Conservation (phyloP, 345 rosid genomes). For the Populus simonii region DNA sequence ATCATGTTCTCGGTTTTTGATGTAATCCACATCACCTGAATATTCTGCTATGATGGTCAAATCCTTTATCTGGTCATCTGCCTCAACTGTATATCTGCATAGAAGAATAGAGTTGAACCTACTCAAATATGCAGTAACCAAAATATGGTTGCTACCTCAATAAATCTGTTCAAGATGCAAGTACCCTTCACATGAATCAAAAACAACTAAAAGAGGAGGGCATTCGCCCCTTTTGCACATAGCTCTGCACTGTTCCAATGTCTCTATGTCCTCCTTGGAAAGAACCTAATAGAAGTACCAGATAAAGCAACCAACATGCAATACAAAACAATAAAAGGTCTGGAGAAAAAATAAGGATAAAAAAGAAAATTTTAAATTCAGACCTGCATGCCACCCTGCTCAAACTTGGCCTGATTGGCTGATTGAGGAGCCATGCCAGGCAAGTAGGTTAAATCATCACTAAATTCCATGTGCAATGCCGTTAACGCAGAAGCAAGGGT, state of each 20-base stretch:
- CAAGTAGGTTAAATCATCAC: conserved; percentile 58
- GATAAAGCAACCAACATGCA: background rate
- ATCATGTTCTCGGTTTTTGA: conserved; percentile 67
- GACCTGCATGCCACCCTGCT: conserved; percentile 94
- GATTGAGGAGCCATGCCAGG: conserved; percentile 71
- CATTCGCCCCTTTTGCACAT: conserved; percentile 77
- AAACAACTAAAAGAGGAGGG: conserved; percentile 80
- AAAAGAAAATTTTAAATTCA: background rate
- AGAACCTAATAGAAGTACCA: conserved; percentile 44
- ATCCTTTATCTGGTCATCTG: conserved; percentile 79
- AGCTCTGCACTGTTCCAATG: conserved; percentile 60
- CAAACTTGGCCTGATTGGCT: conserved; percentile 69
- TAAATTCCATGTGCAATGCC: conserved; percentile 59
- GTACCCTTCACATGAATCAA: conserved; percentile 89
- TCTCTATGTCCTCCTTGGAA: conserved; percentile 73
- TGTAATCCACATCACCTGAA: conserved; percentile 88
- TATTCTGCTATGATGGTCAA: conserved; percentile 80
- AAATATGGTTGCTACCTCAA: conserved; percentile 13
- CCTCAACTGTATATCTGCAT: conserved; percentile 83
- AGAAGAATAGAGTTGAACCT: conserved; percentile 11
- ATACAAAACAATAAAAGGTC: background rate
- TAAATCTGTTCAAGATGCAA: conserved; percentile 9
- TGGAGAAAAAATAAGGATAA: background rate
- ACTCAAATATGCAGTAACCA: conserved; percentile 1
- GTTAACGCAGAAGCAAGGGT: conserved; percentile 84